These are phyloP conservation scores for Cercospora sp. DNA, from an alignment of 2,329 filamentous ascomycete genomes.

Conservation along the genomic window DNA sequence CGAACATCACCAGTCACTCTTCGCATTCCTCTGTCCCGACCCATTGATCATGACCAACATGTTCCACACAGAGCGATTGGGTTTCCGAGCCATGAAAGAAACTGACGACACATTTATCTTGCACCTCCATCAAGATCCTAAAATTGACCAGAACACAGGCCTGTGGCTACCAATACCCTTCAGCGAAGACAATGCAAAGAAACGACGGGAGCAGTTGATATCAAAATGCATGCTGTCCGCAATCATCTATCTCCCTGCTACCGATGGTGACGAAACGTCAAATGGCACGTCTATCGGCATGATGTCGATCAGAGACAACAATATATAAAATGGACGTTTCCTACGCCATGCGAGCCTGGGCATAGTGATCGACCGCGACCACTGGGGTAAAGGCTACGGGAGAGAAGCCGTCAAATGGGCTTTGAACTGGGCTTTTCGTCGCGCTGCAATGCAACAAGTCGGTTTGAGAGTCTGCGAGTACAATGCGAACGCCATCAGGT, in stretches of 20 bases:
- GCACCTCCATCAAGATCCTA: not conserved
- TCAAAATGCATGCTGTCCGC: not conserved
- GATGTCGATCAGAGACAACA: not conserved
- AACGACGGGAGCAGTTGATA: not conserved
- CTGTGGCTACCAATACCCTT: not conserved
- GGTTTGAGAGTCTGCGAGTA: not conserved
- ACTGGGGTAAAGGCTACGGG: not conserved
- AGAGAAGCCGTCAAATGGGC: not conserved
- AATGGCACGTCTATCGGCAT: not conserved
- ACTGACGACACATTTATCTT: not conserved
- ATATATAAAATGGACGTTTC: not conserved
- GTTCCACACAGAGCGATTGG: not conserved
- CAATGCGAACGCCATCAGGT: not conserved
- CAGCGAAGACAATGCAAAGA: not conserved
- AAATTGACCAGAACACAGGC: not conserved
- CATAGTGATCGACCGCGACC: not conserved
- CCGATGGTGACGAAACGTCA: not conserved
- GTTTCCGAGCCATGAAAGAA: not conserved
- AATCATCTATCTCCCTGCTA: not conserved
- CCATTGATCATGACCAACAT: not conserved
- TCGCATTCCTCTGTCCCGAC: not conserved
- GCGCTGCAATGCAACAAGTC: not conserved
- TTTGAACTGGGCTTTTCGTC: not conserved
- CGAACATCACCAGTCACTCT: not conserved
- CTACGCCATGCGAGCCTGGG: not conserved